Evolutionary conservation across 108 stramenopile genomes (phyloP), one percentile per base, ranked within the genome.

Genomic region (Chaetoceros tenuissimus): DNA sequence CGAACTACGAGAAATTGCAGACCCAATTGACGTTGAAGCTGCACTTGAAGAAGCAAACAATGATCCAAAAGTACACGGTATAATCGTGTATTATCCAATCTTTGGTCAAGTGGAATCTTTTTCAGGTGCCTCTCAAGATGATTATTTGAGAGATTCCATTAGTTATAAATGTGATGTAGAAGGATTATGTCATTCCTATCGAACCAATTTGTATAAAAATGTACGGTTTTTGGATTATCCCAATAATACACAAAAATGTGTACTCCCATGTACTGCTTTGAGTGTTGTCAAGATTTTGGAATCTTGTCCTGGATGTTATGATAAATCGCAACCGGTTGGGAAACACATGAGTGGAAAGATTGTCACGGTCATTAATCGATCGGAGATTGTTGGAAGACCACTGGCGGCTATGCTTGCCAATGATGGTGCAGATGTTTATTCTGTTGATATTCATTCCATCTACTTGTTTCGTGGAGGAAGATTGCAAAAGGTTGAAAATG

Each of bases 41-140:
- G 88, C 84, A 3, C 62, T 98, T 20, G 56, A 82, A 25, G 92
- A 93, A 51, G 89, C 89, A 51, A 96, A 98, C 66, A 88, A 85
- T 23, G 95, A 96, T 58, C 92, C 92, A 3, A 76, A 81, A 20
- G 96, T 98, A 40, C 94, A 95, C 64, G 97, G 97, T 25, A 94
- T 98, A 49, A 94, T 98, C 62, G 94, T 98, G 17, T 98, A 98
- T 66, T 98, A 98, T 73, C 97, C 97, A 43, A 94, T 96, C 57
- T 98, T 98, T 62, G 97, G 95, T 10, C 84, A 89, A 51, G 81
- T 86, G 23, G 94, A 95, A 52, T 87, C 85, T 18, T 98, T 95
- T 61, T 89, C 73, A 47, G 97, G 97, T 16, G 92, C 83, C 22
- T 77, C 77, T 60, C 94, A 96, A 66, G 97, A 98, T 72, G 97